Conservation (phyloP, 225 moss, liverwort and hornwort genomes). For the Anthoceros angustus region DNA sequence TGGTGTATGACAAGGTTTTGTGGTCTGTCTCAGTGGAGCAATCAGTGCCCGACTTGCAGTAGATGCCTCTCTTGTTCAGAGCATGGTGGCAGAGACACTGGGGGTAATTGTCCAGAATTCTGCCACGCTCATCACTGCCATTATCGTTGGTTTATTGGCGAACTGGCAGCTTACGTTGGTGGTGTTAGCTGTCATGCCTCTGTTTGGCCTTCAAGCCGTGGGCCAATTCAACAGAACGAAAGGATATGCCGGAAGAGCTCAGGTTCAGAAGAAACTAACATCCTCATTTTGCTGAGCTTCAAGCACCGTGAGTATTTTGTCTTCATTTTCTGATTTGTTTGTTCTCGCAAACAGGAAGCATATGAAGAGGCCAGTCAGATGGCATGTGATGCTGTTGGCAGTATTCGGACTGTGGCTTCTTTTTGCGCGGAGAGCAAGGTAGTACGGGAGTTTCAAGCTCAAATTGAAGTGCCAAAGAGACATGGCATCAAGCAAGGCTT, state of each 20-base stretch:
- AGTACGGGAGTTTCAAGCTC: slow-evolving; percentile 22
- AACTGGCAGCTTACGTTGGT: slow-evolving; percentile 73
- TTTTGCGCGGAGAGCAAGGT: slow-evolving; percentile 47
- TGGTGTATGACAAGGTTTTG: not conserved
- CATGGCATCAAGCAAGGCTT: slow-evolving; percentile 41
- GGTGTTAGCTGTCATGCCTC: slow-evolving; percentile 59
- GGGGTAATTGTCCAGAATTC: slow-evolving; percentile 47
- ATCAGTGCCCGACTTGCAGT: slow-evolving; percentile 69
- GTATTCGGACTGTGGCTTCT: slow-evolving; percentile 47
- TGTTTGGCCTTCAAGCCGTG: slow-evolving; percentile 52
- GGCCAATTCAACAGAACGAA: slow-evolving; percentile 52
- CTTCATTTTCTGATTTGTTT: not conserved
- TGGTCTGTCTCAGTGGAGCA: slow-evolving; percentile 47
- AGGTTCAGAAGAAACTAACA: slow-evolving; percentile 25
- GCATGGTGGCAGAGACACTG: slow-evolving; percentile 70
- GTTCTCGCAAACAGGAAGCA: slow-evolving; percentile 17
- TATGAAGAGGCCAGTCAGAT: slow-evolving; percentile 50
- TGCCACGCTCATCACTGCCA: slow-evolving; percentile 39
- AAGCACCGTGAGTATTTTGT: not conserved
- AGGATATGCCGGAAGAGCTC: slow-evolving; percentile 63
- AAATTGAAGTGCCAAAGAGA: slow-evolving; percentile 26
- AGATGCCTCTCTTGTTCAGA: slow-evolving; percentile 71
- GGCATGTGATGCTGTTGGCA: slow-evolving; percentile 49
- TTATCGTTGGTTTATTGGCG: slow-evolving; percentile 56
- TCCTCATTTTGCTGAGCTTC: not conserved